Evolutionary conservation across 208 protist species (phyloP).

Genomic region (Trypanosoma mega): DNA sequence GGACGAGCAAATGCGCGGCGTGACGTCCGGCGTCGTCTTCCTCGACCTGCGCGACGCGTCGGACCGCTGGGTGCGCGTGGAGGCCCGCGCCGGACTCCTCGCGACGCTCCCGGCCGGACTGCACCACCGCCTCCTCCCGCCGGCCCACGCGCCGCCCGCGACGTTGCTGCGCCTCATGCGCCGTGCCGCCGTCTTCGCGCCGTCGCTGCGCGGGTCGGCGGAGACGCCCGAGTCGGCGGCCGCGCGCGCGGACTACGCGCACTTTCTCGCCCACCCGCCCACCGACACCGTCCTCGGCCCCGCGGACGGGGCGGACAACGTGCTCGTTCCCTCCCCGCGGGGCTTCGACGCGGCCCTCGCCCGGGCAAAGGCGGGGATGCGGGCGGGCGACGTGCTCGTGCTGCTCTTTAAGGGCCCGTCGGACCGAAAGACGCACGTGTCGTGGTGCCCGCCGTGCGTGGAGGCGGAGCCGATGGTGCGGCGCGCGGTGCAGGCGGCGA

Average conservation of each 20-base stretch:
- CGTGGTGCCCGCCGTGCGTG: conserved; percentile 83
- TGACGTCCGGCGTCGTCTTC: conserved; percentile 21
- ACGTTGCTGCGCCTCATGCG: conserved; percentile 12
- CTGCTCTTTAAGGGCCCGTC: conserved; percentile 57
- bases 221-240: conserved; percentile 1
- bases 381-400: conserved; percentile 28
- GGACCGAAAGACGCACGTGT: conserved; percentile 47
- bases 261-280: conserved; percentile 20
- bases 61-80: conserved; percentile 26
- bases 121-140: conserved; percentile 22
- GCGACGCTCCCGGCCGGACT: conserved; percentile 20
- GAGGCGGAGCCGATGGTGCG: conserved; percentile 43
- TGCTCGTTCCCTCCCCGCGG: conserved; percentile 16
- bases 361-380: conserved; percentile 13
- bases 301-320: conserved; percentile 20
- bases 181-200: conserved; percentile 1
- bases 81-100: conserved; percentile 14
- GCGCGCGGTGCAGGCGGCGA: conserved; percentile 36
- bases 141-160: background rate
- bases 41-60: conserved; percentile 23
- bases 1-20: conserved; percentile 30
- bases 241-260: conserved; percentile 12
- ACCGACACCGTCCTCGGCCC: conserved; percentile 23
- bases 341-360: conserved; percentile 24
- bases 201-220: background rate